Evolutionary conservation across 2,329 filamentous ascomycete genomes (phyloP).

Genomic region (Scorias spongiosa): DNA sequence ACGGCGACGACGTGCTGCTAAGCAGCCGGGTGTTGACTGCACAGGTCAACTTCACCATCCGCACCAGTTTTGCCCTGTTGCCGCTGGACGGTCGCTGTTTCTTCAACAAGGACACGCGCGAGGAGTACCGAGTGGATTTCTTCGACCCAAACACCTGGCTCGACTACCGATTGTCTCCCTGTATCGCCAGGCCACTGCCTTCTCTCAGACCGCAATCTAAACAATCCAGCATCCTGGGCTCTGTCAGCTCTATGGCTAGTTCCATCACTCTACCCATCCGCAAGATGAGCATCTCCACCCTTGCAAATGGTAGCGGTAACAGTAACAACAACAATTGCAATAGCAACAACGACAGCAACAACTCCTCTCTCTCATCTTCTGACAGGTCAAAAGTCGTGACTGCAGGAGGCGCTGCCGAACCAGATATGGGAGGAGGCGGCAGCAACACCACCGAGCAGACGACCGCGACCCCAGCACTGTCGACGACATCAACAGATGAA

Average conservation of each 20-base stretch:
- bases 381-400: neutral
- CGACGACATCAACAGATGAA: too few relatives aligned
- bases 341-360: neutral
- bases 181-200: slow-evolving; percentile 52
- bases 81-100: slow-evolving; percentile 82
- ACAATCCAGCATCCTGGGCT: slow-evolving; percentile 25
- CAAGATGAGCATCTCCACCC: slow-evolving; percentile 11
- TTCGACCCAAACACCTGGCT: slow-evolving; percentile 69
- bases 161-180: slow-evolving; percentile 63
- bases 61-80: slow-evolving; percentile 71
- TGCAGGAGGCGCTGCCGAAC: slow-evolving; percentile 12
- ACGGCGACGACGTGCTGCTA: slow-evolving; percentile 82
- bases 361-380: neutral
- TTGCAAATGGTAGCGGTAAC: neutral
- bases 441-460: slow-evolving; percentile 27
- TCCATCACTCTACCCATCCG: slow-evolving; percentile 21
- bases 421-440: slow-evolving; percentile 13
- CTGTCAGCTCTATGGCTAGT: slow-evolving; percentile 33
- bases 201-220: slow-evolving; percentile 26
- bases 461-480: slow-evolving; percentile 12
- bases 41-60: slow-evolving; percentile 81
- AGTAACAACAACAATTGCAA: neutral
- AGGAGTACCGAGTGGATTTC: slow-evolving; percentile 72
- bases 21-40: slow-evolving; percentile 83
- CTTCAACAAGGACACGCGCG: slow-evolving; percentile 63